Evolutionary conservation across 768 basidiomycete genomes (phyloP), one percentile per base, ranked within the genome.

Genomic region (Candolleomyces aberdarensis): DNA sequence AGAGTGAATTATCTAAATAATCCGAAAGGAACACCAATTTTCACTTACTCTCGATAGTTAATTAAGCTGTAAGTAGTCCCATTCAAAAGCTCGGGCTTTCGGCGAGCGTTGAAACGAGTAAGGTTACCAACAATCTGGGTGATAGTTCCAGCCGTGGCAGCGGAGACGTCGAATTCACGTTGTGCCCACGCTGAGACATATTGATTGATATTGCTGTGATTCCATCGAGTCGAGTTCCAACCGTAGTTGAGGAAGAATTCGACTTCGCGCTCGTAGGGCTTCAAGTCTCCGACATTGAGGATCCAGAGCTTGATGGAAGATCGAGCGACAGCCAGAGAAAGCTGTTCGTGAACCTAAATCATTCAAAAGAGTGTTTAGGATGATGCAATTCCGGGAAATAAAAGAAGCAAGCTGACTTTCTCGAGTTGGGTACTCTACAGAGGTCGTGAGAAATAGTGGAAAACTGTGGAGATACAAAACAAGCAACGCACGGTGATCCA

Each of bases 231-330:
- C 0, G 83, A 70, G 64, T 91, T 80, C 79, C 83, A 90, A 2
- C 81, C 88, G 48, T 82, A 81, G 17, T 73, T 77, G 64, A 91
- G 72, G 79, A 87, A 90, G 70, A 86, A 88, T 64, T 89, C 87
- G 31, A 78, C 85, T 56, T 86, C 83, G 55, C 87, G 82, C 65
- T 91, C 89, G 63, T 86, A 86, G 2, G 87, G 88, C 69, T 90
- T 90, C 56, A 91, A 72, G 65, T 90, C 88, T 15, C 89, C 89
- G 58, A 91, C 88, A 68, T 90, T 91, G 58, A 91, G 70, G 49
- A 91, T 81, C 87, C 87, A 89, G 49, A 91, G 72, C 15, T 77
- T 76, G 13, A 76, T 80, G 7, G 86, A 85, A 26, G 85, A 75
- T 29, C 84, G 81, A 17, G 83, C 80, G 15, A 84, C 77, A 0